Conservation (phyloP, 495 filamentous ascomycete species). For the Penicillium psychrofluorescens region DNA sequence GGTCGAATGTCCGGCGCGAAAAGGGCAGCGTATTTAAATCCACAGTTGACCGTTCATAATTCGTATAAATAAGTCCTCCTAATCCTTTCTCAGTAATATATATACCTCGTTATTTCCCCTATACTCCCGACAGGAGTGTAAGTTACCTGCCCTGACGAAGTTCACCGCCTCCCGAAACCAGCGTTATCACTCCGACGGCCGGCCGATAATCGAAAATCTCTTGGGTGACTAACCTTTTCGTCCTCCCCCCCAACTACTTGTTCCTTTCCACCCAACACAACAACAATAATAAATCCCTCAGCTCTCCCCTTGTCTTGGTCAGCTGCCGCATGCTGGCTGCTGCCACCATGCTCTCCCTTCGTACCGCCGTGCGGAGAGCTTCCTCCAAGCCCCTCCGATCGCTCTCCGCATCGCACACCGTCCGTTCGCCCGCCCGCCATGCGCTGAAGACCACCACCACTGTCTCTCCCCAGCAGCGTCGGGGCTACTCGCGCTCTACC, state of each 20-base stretch:
- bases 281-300: too few species aligned
- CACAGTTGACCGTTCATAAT: too few species aligned
- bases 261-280: neutral
- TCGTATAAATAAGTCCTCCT: too few species aligned
- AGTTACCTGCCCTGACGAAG: too few species aligned
- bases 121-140: too few species aligned
- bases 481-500: slow-evolving; percentile 39
- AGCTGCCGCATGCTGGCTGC: slow-evolving; percentile 45
- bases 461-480: slow-evolving; percentile 12
- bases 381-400: slow-evolving; percentile 40
- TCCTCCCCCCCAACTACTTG: neutral
- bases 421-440: slow-evolving; percentile 16
- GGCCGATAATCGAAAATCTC: slow-evolving; percentile 26
- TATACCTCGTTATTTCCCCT: too few species aligned
- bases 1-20: too few species aligned
- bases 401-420: slow-evolving; percentile 37
- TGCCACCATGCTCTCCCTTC: slow-evolving; percentile 43
- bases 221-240: slow-evolving; percentile 4
- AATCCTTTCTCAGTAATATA: too few species aligned
- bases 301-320: neutral
- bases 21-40: too few species aligned
- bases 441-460: too few species aligned
- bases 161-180: slow-evolving; percentile 7
- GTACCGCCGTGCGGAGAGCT: slow-evolving; percentile 46
- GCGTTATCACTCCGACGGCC: slow-evolving; percentile 18